Evolutionary conservation across 2,329 filamentous ascomycete species (phyloP).

Genomic region (Zasmidium cellare): DNA sequence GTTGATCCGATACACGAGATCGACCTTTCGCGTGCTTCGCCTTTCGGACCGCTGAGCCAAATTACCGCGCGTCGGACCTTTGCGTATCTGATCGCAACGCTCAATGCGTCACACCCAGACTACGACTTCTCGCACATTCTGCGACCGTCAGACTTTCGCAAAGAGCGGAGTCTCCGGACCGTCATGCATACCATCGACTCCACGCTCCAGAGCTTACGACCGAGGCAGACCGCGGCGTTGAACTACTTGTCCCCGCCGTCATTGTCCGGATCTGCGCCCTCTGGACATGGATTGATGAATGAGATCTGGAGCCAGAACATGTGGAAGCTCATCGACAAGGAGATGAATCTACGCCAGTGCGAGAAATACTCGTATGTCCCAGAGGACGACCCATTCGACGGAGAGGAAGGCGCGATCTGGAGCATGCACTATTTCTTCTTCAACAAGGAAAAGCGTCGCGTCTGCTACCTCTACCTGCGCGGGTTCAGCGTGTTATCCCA

Average conservation of each 20-base stretch:
- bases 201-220: slow-evolving; percentile 82
- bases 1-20: slow-evolving; percentile 34
- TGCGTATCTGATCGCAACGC: slow-evolving; percentile 91
- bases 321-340: slow-evolving; percentile 90
- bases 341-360: slow-evolving; percentile 90
- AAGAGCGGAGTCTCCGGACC: slow-evolving; percentile 73
- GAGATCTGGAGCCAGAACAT: slow-evolving; percentile 79
- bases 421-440: slow-evolving; percentile 97
- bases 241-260: slow-evolving; percentile 30
- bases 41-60: slow-evolving; percentile 88
- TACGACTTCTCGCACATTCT: slow-evolving; percentile 96
- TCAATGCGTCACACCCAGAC: slow-evolving; percentile 93
- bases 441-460: slow-evolving; percentile 86
- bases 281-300: slow-evolving; percentile 25
- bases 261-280: slow-evolving; percentile 26
- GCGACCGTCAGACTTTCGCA: slow-evolving; percentile 84
- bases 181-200: slow-evolving; percentile 88
- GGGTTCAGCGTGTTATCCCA: slow-evolving; percentile 77
- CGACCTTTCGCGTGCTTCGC: slow-evolving; percentile 81
- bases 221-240: slow-evolving; percentile 38
- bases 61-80: slow-evolving; percentile 87
- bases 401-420: slow-evolving; percentile 93
- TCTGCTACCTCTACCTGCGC: slow-evolving; percentile 89
- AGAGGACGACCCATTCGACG: slow-evolving; percentile 85
- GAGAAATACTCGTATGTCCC: slow-evolving; percentile 87